Conservation (phyloP, 23 red algal genomes). For the Porphyridium purpureum region DNA sequence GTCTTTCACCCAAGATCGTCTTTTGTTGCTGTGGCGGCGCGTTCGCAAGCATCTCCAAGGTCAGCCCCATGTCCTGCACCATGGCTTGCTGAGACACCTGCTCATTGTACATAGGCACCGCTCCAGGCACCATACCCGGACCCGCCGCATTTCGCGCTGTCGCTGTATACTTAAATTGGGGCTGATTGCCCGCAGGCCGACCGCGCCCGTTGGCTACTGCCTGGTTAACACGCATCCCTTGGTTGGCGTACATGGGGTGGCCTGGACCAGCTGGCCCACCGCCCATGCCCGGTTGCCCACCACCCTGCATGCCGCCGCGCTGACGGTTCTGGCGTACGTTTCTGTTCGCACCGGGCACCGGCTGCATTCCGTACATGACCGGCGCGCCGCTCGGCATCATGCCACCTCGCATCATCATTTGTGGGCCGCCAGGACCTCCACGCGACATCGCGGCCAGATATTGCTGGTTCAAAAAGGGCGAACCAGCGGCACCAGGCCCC, state of each 20-base stretch:
- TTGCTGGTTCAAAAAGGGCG: slow-evolving; percentile 20
- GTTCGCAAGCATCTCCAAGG: slow-evolving; percentile 74
- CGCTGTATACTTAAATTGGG: slow-evolving; percentile 61
- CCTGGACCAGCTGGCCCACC: slow-evolving; percentile 14
- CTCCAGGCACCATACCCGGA: too few relatives aligned
- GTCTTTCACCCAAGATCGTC: slow-evolving; percentile 82
- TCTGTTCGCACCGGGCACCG: slow-evolving; percentile 8
- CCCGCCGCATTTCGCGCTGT: slow-evolving; percentile 70
- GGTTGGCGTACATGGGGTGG: slow-evolving; percentile 12
- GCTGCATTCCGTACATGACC: too few relatives aligned
- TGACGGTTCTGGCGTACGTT: slow-evolving; percentile 46
- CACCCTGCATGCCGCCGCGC: slow-evolving; percentile 10
- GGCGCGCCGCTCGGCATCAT: too few relatives aligned
- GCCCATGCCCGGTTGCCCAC: slow-evolving; percentile 7
- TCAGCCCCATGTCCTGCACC: slow-evolving; percentile 34
- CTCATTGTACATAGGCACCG: too few relatives aligned
- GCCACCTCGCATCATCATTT: too few relatives aligned
- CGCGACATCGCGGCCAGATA: slow-evolving; percentile 65
- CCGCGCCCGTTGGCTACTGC: not conserved
- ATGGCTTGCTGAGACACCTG: too few relatives aligned
- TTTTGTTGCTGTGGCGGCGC: slow-evolving; percentile 79
- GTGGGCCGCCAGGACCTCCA: slow-evolving; percentile 25
- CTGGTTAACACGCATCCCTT: slow-evolving; percentile 5
- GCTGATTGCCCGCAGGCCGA: slow-evolving; percentile 1
- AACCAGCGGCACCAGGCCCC: slow-evolving; percentile 14